Evolutionary conservation across 192 early-diverging fungal species (phyloP), one percentile per base, ranked within the genome.

Genomic region (Dispira parvispora): DNA sequence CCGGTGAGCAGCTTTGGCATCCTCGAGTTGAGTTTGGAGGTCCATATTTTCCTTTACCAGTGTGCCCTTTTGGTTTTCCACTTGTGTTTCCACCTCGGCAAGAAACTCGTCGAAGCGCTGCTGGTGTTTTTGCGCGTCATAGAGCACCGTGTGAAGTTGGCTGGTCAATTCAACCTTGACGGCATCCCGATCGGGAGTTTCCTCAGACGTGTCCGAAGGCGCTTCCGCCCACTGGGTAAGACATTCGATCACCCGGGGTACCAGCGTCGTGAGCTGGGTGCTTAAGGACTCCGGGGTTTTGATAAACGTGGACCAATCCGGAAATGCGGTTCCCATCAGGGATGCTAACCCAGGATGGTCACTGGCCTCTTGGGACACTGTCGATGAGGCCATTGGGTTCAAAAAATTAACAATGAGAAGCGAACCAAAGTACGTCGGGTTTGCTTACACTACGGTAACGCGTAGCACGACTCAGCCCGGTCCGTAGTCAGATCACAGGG

Each of bases 1-100:
- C 43, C 58, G 58, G 3, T 61, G 38, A 42, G n/a, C 25, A 44
- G 58, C 58, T 44, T 61, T 61, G 43, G 43, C 43, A n/a, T 44
- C 43, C 26, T 61, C 58, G 6, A 38, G 42, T 20, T 61, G 42
- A 20, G 16, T 14, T 38, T n/a, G n/a, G 11, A 61, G 58, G 38
- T 4, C 11, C 25, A 18, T 25, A 0, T 38, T 38, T 26, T 32
- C 27, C 16, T 11, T 26, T 42, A 9, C 26, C 21, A n/a, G 55
- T 18, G 26, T 38, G 55, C 28, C 55, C 11, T 18, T 16, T 11
- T 38, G 11, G 18, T 57, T 16, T 2, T 26, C 26, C 26, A 32
- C 16, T 18, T 27, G 55, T 14, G 55, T 1, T 8, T 27, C 55
- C 6, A 57, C 21, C 8, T 21, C 55, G 10, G 8, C 18, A 10